These are phyloP conservation scores for Fusarium nelsonii DNA, from an alignment of 2,329 filamentous ascomycete species.

Conservation along the genomic window DNA sequence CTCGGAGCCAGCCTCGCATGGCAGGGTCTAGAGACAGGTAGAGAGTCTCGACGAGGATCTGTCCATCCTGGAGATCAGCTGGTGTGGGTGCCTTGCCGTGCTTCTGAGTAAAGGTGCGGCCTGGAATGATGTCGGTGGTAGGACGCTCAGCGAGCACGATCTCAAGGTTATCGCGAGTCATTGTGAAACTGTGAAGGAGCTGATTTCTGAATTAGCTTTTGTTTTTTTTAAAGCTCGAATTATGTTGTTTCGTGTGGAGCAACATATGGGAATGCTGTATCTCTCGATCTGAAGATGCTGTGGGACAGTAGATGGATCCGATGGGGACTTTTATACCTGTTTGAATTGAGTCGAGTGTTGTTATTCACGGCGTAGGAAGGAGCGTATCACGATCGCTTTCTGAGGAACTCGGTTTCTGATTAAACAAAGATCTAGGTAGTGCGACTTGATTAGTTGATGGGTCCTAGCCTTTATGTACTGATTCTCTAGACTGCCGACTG, in stretches of 20 bases:
- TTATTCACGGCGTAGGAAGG: constrained; percentile 2
- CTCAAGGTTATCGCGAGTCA: constrained; percentile 61
- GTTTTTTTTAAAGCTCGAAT: not conserved
- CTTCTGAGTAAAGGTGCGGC: constrained; percentile 72
- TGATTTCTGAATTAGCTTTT: not conserved
- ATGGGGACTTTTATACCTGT: constrained; percentile 14
- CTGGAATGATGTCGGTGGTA: constrained; percentile 69
- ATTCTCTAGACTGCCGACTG: not conserved
- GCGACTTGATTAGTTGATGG: not conserved
- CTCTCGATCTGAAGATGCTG: constrained; percentile 9
- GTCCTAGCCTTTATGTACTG: constrained; percentile 10
- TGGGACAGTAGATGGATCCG: constrained; percentile 11
- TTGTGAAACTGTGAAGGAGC: constrained; percentile 40
- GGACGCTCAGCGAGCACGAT: constrained; percentile 75
- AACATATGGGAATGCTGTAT: constrained; percentile 10
- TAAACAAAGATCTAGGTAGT: constrained; percentile 12
- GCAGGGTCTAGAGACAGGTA: constrained; percentile 80
- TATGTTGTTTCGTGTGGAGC: not conserved
- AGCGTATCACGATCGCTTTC: constrained; percentile 1
- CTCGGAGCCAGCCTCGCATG: constrained; percentile 80
- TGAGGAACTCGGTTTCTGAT: not conserved
- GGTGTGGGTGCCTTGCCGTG: constrained; percentile 63
- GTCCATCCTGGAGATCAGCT: constrained; percentile 69
- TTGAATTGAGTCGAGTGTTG: not conserved
- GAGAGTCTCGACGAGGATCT: constrained; percentile 70